Conservation (phyloP, 345 rosid genomes). For the Dipteronia dyeriana region DNA sequence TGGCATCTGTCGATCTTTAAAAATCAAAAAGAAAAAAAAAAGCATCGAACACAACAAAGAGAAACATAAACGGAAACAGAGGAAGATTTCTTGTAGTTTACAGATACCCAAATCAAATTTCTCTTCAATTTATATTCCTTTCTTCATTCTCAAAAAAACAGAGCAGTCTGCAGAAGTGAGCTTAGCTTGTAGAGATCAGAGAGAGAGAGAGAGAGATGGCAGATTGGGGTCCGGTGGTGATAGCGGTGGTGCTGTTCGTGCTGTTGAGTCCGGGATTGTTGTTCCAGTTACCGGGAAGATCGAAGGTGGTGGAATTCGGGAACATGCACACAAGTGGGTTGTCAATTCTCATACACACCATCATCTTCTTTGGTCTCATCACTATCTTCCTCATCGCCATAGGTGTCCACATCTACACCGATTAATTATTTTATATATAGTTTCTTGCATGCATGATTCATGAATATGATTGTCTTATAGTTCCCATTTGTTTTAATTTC, state of each 20-base stretch:
- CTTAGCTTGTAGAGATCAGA: neutral
- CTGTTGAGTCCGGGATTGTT: conserved; percentile 76
- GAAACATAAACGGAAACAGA: neutral
- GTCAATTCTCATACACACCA: conserved; percentile 70
- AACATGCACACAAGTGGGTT: conserved; percentile 76
- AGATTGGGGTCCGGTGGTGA: conserved; percentile 95
- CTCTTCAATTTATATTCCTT: conserved; percentile 11
- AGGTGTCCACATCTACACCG: conserved; percentile 71
- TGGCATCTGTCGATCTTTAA: conserved; percentile 2
- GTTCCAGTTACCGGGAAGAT: conserved; percentile 80
- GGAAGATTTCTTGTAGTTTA: conserved; percentile 10
- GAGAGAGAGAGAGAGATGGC: conserved; percentile 44
- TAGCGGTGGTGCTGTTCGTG: conserved; percentile 81
- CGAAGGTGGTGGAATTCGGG: conserved; percentile 58
- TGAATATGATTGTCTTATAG: no score
- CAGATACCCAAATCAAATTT: conserved; percentile 8
- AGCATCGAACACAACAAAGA: neutral
- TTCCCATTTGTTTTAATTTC: neutral
- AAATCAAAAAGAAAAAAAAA: neutral
- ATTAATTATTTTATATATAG: conserved; percentile 26
- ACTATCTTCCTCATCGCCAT: conserved; percentile 75
- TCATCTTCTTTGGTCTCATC: conserved; percentile 78
- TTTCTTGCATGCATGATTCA: neutral
- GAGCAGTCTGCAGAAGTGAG: neutral
- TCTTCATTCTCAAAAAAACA: conserved; percentile 3